Base-by-base conservation (phyloP, 225 moss, liverwort and hornwort species). In the Ulota crispa region DNA sequence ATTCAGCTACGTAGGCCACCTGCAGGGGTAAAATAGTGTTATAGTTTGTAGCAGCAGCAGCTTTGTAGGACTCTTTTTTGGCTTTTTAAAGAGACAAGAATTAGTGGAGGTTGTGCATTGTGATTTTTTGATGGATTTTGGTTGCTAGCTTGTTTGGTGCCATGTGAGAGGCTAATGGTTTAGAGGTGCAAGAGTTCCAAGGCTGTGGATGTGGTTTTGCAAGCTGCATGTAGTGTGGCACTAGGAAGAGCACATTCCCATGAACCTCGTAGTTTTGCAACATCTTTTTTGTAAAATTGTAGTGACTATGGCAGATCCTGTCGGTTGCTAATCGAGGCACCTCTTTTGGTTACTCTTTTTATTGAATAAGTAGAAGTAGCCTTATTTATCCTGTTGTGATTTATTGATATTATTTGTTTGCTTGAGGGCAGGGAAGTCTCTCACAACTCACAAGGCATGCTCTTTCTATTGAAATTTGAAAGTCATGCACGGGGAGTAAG, bases 1-100 rank as follows among this genome's bases (percentile, higher is more conserved):
- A 92, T 59, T 90, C 91, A 72, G 84, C 88, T 50, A 93, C 91
- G 27, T 95, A 79, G 85, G 78, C 72, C 54, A 24, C 21, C 68
- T 30, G 31, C 43, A 14, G 32, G 57, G 45, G 4, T 75, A 19
- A 34, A 61, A 21, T 72, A 3, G 74, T 56, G 36, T 31, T 45
- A 55, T 69, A 63, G 75, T 77, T 81, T 23, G 20, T 18, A 64
- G 72, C 72, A 72, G 82, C 71, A 72, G 79, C 82, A 62, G 36
- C 62, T 53, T 61, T 52, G 41, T 73, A 70, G 78, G 68, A 73
- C 23, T 23, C 12, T 50, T 50, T 50, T 50, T 50, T 50, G 50
- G 63, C 28, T 56, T 79, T 66, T 31, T 13, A 54, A 36, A 69
- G n/a, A n/a, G 74, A 6, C 23, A 4, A 31, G 18, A 54, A 45